Percentiles rank a stretch among this genome's conserved stretches.
These are phyloP conservation scores for Xylaria flabelliformis DNA, from an alignment of 495 filamentous ascomycete genomes.

Conservation along the genomic window DNA sequence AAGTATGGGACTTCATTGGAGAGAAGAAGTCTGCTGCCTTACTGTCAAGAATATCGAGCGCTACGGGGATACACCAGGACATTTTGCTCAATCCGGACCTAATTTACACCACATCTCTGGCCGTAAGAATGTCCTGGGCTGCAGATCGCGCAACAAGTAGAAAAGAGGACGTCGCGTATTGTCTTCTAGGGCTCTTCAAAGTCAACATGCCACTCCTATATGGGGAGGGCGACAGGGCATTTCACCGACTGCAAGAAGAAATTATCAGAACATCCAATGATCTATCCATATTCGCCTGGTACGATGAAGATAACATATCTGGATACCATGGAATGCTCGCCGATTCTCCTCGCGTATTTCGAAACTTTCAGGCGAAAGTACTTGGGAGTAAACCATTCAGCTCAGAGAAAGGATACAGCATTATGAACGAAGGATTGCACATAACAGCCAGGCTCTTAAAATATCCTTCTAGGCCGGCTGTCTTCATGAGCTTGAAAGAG, in stretches of 20 bases:
- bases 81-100: background rate
- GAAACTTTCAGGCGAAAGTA: background rate
- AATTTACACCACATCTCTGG: background rate
- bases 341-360: background rate
- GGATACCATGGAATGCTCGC: background rate
- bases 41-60: background rate
- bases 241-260: background rate
- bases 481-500: background rate
- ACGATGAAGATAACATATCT: background rate
- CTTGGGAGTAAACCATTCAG: background rate
- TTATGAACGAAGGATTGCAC: background rate
- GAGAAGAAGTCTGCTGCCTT: background rate
- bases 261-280: background rate
- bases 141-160: background rate
- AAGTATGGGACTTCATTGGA: background rate
- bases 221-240: background rate
- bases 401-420: background rate
- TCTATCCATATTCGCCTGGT: background rate
- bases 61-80: background rate
- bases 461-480: background rate
- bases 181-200: background rate
- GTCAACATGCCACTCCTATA: background rate
- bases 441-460: background rate
- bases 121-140: conserved; percentile 4
- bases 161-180: background rate